Base-by-base conservation (phyloP, 768 basidiomycete genomes). In the Amanita muscaria region DNA sequence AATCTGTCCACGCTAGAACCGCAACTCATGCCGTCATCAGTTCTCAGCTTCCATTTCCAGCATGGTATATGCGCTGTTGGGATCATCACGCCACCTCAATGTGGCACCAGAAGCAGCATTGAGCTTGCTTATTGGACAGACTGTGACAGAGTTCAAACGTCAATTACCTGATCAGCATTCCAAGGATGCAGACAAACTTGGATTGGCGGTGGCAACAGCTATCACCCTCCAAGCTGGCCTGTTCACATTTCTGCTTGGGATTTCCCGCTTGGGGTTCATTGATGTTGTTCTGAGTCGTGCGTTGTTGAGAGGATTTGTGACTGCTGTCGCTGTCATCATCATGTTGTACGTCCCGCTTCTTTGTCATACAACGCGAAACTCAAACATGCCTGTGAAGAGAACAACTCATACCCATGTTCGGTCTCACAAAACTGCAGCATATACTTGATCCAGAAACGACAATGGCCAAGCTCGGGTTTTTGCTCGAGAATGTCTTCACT, bases 281-380 rank as follows among this genome's bases (percentile, higher is more conserved):
- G 93, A 97, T 59, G 92, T 94, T 10, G 86, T 94, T 4, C 73
- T 97, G 22, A 90, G 88, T 54, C 80, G 90, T 42, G 88, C 91
- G 3, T 70, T 94, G 11, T 70, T 94, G 44, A 76, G 88, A 22
- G 92, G 92, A 2, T 93, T 94, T 58, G 76, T 94, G 35, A 80
- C 82, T 1, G 89, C 91, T 12, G 74, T 92, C 21, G 88, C 84
- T 1, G 73, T 85, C 5, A 82, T 97, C 33, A 93, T 97, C 54
- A 70, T 83, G 58, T 79, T 90, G 86, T 87, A 51, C 38, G 82
- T 66, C 19, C 27, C 25, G 39, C 21, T 12, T 7, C 29, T 39
- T 33, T 25, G 18, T 16, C 18, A 25, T 22, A 33, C 44, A 22
- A 12, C 18, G n/a, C 25, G 19, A 42, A 23, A 44, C 18, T 30